Conservation (phyloP, 2,329 filamentous ascomycete species). For the Alternaria postmessia region DNA sequence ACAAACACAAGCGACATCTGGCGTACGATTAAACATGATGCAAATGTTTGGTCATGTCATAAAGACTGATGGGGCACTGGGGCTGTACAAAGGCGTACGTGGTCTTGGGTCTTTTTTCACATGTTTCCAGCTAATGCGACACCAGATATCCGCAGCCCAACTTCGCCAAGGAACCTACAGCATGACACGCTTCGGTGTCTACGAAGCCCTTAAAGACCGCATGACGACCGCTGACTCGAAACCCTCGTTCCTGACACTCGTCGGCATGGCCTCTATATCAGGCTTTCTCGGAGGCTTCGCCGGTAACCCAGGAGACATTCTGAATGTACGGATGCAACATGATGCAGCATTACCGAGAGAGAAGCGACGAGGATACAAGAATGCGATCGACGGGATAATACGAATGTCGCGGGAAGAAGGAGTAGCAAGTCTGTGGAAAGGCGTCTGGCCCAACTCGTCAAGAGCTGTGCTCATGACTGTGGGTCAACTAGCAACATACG, state of each 20-base stretch:
- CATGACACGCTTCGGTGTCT: conserved; percentile 94
- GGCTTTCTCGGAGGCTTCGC: conserved; percentile 89
- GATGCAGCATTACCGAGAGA: conserved; percentile 77
- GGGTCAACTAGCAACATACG: conserved; percentile 83
- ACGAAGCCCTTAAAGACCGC: conserved; percentile 86
- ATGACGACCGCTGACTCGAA: conserved; percentile 61
- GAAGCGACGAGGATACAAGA: conserved; percentile 84
- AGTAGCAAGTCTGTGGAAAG: conserved; percentile 76
- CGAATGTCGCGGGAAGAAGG: conserved; percentile 92
- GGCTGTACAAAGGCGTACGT: conserved; percentile 82
- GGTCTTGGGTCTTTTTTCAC: background rate
- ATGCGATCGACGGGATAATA: conserved; percentile 85
- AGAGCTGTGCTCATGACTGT: conserved; percentile 89
- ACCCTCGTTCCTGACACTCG: conserved; percentile 77
- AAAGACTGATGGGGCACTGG: conserved; percentile 75
- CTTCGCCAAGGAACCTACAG: conserved; percentile 93
- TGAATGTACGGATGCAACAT: conserved; percentile 99
- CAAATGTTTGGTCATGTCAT: conserved; percentile 86
- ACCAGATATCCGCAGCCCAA: conserved; percentile 82
- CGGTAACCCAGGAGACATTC: conserved; percentile 93
- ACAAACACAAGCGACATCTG: conserved; percentile 76
- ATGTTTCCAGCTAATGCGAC: background rate
- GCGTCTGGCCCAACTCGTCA: conserved; percentile 82
- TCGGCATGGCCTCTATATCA: conserved; percentile 82
- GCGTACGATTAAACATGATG: conserved; percentile 78